Evolutionary conservation across 2,329 filamentous ascomycete genomes (phyloP).

Genomic region (Colletotrichum godetiae): DNA sequence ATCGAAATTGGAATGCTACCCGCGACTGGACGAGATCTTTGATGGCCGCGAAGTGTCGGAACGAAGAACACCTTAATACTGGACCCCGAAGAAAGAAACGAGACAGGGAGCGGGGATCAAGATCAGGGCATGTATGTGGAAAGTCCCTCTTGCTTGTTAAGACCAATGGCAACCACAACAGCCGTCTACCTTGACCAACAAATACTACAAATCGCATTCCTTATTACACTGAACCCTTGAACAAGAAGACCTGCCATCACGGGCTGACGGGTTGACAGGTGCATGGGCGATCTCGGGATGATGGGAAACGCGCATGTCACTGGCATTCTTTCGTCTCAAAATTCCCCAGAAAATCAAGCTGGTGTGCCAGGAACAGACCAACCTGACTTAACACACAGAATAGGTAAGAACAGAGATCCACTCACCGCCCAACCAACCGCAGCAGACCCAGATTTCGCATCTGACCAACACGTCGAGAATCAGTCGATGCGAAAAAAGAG

Average conservation of each 20-base stretch:
- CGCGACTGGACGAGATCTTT: too few species aligned
- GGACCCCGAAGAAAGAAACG: too few species aligned
- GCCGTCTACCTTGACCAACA: too few species aligned
- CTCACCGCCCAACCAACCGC: not conserved
- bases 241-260: not conserved
- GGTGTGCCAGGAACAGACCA: not conserved
- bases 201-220: not conserved
- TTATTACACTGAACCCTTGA: not conserved
- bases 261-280: not conserved
- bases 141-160: too few species aligned
- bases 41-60: too few species aligned
- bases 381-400: not conserved
- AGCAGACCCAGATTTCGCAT: not conserved
- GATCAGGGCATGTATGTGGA: too few species aligned
- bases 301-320: not conserved
- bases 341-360: not conserved
- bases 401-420: not conserved
- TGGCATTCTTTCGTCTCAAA: not conserved
- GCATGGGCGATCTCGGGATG: not conserved
- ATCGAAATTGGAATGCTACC: not conserved
- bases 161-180: too few species aligned
- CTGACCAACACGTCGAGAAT: not conserved
- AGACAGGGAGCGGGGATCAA: too few species aligned
- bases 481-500: conserved; percentile 18
- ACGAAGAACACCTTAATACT: too few species aligned